These are phyloP conservation scores for Rhynchospora pubera DNA, from an alignment of 176 grass and related monocot species.

Conservation along the genomic window DNA sequence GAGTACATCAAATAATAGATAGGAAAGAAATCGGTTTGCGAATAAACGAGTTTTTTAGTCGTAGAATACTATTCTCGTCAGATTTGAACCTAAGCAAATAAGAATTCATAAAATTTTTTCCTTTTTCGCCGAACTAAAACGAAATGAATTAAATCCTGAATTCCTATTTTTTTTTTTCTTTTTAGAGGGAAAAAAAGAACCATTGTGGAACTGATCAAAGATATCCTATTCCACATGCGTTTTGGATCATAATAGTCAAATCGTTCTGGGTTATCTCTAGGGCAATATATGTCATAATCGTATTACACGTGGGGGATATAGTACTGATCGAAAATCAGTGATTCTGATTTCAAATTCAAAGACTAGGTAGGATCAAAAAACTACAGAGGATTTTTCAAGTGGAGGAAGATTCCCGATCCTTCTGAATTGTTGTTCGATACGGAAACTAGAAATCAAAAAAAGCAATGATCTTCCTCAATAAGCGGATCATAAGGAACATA, in stretches of 20 bases:
- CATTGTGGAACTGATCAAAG: neutral
- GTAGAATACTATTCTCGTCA: conserved; percentile 12
- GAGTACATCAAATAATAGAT: conserved; percentile 16
- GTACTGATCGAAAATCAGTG: neutral
- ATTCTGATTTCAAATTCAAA: neutral
- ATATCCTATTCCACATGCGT: neutral
- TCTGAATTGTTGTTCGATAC: too few relatives aligned
- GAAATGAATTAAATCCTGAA: neutral
- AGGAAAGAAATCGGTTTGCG: neutral
- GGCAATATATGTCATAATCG: neutral
- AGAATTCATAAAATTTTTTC: conserved; percentile 3
- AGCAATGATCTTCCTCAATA: neutral
- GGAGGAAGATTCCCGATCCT: neutral
- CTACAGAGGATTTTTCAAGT: neutral
- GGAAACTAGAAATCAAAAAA: neutral
- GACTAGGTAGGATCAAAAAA: neutral
- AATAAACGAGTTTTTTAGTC: conserved; percentile 18
- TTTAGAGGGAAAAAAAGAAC: neutral
- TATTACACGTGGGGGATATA: neutral
- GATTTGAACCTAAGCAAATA: conserved; percentile 4
- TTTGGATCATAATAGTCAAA: neutral
- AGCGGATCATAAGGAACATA: neutral
- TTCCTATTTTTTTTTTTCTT: neutral
- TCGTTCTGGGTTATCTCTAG: neutral
- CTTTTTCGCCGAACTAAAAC: neutral